Conservation (phyloP, 2,329 filamentous ascomycete species). For the Penicillium nordicum region DNA sequence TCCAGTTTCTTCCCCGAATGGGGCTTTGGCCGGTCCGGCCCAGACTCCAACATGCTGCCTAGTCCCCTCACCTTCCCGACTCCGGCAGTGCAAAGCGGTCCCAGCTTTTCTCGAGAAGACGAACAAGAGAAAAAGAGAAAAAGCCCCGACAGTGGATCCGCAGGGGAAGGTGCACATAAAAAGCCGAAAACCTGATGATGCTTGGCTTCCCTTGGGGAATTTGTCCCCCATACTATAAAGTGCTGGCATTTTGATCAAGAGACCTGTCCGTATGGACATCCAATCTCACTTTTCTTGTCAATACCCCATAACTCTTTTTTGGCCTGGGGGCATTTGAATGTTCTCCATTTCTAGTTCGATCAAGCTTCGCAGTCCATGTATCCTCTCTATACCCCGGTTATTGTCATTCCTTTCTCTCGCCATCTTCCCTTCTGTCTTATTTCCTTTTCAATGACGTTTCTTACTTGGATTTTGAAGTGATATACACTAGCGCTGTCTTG, state of each 20-base stretch:
- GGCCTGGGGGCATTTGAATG: slow-evolving; percentile 3
- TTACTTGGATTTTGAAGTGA: slow-evolving; percentile 8
- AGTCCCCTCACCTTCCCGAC: slow-evolving; percentile 93
- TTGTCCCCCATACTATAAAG: neutral
- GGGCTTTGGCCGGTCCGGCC: slow-evolving; percentile 63
- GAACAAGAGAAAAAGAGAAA: slow-evolving; percentile 46
- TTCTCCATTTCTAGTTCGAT: slow-evolving; percentile 9
- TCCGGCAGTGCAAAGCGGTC: slow-evolving; percentile 51
- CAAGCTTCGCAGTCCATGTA: slow-evolving; percentile 14
- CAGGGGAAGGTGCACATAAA: slow-evolving; percentile 34
- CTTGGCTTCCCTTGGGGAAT: neutral
- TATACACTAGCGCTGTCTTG: slow-evolving; percentile 8
- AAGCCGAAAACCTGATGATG: slow-evolving; percentile 36
- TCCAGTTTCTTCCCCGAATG: slow-evolving; percentile 91
- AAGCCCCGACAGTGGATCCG: slow-evolving; percentile 38
- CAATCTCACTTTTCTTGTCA: slow-evolving; percentile 6
- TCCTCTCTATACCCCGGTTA: slow-evolving; percentile 23
- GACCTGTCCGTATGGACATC: slow-evolving; percentile 12
- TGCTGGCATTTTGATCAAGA: slow-evolving; percentile 1
- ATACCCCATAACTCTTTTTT: slow-evolving; percentile 1
- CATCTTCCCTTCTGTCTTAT: slow-evolving; percentile 5
- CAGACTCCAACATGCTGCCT: slow-evolving; percentile 79
- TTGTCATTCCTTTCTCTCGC: slow-evolving; percentile 4
- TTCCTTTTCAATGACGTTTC: slow-evolving; percentile 2
- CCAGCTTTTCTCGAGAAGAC: slow-evolving; percentile 42